Conservation (phyloP, 169 alveolate genomes). For the Plasmodium cynomolgi region DNA sequence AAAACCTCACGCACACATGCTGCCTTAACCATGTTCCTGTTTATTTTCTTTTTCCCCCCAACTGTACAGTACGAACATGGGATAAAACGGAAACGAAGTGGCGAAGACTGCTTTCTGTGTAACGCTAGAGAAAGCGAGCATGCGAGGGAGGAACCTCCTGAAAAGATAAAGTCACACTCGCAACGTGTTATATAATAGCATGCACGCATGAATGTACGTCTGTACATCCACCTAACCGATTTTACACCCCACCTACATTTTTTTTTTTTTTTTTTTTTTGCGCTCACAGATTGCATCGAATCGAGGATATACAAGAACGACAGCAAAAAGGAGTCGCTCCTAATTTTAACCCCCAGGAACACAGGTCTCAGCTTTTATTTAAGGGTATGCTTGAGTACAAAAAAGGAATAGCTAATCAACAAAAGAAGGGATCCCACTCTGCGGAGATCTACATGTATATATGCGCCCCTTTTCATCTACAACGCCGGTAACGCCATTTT, state of each 20-base stretch:
- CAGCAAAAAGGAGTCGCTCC: slow-evolving; percentile 11
- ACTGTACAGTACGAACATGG: slow-evolving; percentile 24
- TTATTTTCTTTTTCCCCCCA: background rate
- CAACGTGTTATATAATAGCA: background rate
- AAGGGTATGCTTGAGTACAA: slow-evolving; percentile 6
- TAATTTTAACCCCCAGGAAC: slow-evolving; percentile 26
- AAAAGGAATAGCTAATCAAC: background rate
- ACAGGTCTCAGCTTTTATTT: slow-evolving; percentile 34
- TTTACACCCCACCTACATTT: background rate
- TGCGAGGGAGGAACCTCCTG: background rate
- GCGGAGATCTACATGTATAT: background rate
- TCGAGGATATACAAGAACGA: slow-evolving; percentile 18
- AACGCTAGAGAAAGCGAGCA: background rate
- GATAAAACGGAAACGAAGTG: slow-evolving; percentile 10
- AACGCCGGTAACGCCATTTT: background rate
- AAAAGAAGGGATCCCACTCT: background rate
- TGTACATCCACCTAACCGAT: background rate
- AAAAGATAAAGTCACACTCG: background rate
- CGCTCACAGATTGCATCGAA: slow-evolving; percentile 19
- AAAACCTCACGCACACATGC: background rate
- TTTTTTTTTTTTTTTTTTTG: background rate
- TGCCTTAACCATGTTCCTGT: background rate
- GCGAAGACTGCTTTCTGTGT: slow-evolving; percentile 46
- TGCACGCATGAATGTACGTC: background rate
- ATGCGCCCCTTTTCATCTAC: background rate